phyloP scores from a whole-genome alignment of 2,329 filamentous ascomycete species.

The Trichoderma arundinaceum region DNA sequence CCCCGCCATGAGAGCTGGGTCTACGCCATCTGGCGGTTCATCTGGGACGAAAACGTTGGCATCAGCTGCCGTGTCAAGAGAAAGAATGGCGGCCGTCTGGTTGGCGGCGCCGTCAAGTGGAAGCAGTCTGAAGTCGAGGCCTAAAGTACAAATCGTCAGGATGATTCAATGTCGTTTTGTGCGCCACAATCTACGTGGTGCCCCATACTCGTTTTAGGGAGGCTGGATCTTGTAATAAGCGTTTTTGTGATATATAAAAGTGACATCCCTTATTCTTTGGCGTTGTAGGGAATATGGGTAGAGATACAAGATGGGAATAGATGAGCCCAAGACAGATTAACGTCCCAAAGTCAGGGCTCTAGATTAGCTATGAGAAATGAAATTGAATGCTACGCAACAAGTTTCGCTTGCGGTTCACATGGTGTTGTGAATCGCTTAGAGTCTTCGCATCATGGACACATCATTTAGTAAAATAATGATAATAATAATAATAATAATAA shows the following conservation, averaged over 20 bases:
- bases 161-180: not conserved
- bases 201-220: not conserved
- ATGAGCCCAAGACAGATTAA: not conserved
- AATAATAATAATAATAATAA: no score
- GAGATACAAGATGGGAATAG: not conserved
- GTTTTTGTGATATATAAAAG: not conserved
- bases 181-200: not conserved
- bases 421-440: not conserved
- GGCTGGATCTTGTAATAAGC: slow-evolving; percentile 9
- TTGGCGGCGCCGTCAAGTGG: slow-evolving; percentile 62
- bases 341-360: not conserved
- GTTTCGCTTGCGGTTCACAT: not conserved
- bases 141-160: slow-evolving; percentile 41
- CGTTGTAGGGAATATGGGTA: not conserved
- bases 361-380: slow-evolving; percentile 20
- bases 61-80: slow-evolving; percentile 93
- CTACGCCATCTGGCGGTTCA: slow-evolving; percentile 93
- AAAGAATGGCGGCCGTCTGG: slow-evolving; percentile 72
- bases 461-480: not conserved
- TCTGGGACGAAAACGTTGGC: slow-evolving; percentile 86
- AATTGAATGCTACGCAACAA: not conserved
- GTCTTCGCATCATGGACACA: not conserved
- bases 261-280: no score
- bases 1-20: slow-evolving; percentile 90
- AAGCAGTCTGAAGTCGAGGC: slow-evolving; percentile 73